Evolutionary conservation across 148 eudicot species (phyloP).

Genomic region (Chenopodium quinoa): DNA sequence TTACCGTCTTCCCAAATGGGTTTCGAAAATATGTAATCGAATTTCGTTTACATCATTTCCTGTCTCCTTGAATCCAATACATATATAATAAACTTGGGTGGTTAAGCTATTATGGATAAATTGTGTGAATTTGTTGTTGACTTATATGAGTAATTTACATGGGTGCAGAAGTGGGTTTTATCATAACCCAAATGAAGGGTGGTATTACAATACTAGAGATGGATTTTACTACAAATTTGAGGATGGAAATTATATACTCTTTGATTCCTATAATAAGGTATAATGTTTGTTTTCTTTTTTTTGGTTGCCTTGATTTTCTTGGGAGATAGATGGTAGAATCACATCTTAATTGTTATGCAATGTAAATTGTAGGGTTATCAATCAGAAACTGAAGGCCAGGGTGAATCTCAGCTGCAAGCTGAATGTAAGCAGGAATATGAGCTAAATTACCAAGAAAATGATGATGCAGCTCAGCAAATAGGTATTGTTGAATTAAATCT

Average conservation of each 20-base stretch:
- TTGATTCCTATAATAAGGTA: slow-evolving; percentile 57
- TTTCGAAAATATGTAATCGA: too few relatives aligned
- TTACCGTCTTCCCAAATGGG: too few relatives aligned
- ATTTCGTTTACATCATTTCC: too few relatives aligned
- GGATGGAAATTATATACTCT: slow-evolving; percentile 74
- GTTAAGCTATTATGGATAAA: neutral
- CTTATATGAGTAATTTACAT: too few relatives aligned
- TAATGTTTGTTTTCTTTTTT: neutral
- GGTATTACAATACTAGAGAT: slow-evolving; percentile 88
- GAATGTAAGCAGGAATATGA: slow-evolving; percentile 10
- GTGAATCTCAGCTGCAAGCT: neutral
- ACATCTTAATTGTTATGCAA: slow-evolving; percentile 1
- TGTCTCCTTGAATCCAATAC: too few relatives aligned
- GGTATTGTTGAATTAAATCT: neutral
- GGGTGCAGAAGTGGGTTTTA: slow-evolving; percentile 91
- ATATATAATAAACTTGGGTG: neutral
- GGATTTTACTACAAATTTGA: slow-evolving; percentile 85
- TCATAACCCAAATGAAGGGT: slow-evolving; percentile 82
- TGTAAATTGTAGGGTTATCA: slow-evolving; percentile 38
- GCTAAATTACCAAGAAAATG: slow-evolving; percentile 5
- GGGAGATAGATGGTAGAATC: neutral
- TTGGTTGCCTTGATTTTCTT: neutral
- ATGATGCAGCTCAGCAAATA: slow-evolving; percentile 12
- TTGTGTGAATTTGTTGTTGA: too few relatives aligned
- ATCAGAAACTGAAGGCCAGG: slow-evolving; percentile 24